Evolutionary conservation across 1,284 basidiomycete genomes (phyloP).

Genomic region (Stygiomarasmius scandens): DNA sequence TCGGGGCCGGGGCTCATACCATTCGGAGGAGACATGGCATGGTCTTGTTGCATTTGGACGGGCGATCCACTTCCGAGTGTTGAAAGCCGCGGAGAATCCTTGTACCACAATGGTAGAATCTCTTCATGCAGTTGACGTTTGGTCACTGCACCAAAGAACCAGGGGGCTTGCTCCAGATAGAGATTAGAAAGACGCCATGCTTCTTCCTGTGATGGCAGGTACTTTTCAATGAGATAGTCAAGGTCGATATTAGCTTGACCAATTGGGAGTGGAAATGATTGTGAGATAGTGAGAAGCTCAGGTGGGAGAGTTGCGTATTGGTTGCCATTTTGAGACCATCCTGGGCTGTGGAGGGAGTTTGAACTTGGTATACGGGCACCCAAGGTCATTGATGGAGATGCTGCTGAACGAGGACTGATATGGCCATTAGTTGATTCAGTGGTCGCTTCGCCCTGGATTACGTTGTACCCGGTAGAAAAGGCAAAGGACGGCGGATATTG

Average conservation of each 20-base stretch:
- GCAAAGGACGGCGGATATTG: conserved; percentile 3
- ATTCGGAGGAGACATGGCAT: neutral
- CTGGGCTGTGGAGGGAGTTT: neutral
- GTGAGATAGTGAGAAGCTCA: conserved; percentile 47
- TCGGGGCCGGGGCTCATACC: conserved; percentile 9
- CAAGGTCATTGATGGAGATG: neutral
- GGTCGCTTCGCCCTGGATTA: conserved; percentile 38
- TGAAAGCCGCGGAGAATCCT: conserved; percentile 43
- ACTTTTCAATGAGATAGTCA: conserved; percentile 45
- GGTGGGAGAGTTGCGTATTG: conserved; percentile 23
- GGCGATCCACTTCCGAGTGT: conserved; percentile 1
- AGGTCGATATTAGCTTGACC: conserved; percentile 40
- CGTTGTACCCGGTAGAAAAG: neutral
- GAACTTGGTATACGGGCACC: neutral
- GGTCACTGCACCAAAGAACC: conserved; percentile 75
- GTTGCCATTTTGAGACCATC: conserved; percentile 14
- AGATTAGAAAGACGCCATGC: conserved; percentile 57
- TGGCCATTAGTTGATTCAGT: conserved; percentile 17
- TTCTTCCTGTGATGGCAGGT: conserved; percentile 61
- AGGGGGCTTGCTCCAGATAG: conserved; percentile 72
- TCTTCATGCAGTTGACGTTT: conserved; percentile 63
- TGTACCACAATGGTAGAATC: conserved; percentile 66
- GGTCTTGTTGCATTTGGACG: neutral
- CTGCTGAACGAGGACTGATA: neutral
- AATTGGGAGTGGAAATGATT: conserved; percentile 54